Base-by-base conservation (phyloP, 2,329 filamentous ascomycete genomes). In the Triangularia verruculosa region DNA sequence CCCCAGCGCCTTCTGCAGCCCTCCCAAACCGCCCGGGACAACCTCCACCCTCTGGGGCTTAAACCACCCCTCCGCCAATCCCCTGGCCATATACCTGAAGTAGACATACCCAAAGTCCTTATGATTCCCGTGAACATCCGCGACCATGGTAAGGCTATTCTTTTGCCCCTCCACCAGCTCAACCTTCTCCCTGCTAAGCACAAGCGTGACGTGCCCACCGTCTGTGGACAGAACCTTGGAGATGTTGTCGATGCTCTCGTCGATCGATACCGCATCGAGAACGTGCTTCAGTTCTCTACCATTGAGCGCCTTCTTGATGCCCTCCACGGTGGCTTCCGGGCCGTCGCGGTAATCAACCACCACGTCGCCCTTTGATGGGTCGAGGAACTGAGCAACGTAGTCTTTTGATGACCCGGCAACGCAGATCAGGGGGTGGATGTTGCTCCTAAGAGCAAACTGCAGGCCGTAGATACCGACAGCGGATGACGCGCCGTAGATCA, bases 281-380 rank as follows among this genome's bases (percentile, higher is more conserved):
- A 84, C 86, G 64, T 86, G 77, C 5, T 78, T 67, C 15, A 86
- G 68, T 64, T 79, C 78, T 12, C 69, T 68, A 8, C 74, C 74
- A 3, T 78, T 73, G 13, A 81, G 74, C 2, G 78, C 79, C 13
- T 78, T 74, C 34, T 78, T 75, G 67, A 86, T 75, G 15, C 74
- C 73, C 61, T 73, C 68, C 0, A 84, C 75, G 5, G 87, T 77
- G 1, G 79, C 78, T 0, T 83, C 82, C 61, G 83, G 78, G 9
- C 86, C 86, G 0, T 77, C 71, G 25, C 86, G 83, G 73, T 89
- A 88, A 75, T 89, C 86, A 63, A 89, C 72, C 22, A 89, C 75
- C 0, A 77, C 74, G 69, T 89, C 86, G 43, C 86, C 85, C 69
- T 83, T 83, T 59, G 71, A 73, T 9, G 72, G 72, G 69, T 86